Conservation (phyloP, 228 moss, liverwort and hornwort genomes). For the Sphagnum magellanicum region DNA sequence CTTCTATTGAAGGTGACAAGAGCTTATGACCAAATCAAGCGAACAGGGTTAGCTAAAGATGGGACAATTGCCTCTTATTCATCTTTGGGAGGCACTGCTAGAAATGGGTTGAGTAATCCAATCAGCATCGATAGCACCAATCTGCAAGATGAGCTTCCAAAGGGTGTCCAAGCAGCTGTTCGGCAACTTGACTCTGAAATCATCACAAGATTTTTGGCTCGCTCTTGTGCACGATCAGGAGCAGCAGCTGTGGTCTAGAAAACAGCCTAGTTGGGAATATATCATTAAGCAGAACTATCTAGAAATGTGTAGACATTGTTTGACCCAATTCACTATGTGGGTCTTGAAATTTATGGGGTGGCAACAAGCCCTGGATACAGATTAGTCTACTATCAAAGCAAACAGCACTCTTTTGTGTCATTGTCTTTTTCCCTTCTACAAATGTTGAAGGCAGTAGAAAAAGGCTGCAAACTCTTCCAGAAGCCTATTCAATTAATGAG, state of each 20-base stretch:
- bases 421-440: no score
- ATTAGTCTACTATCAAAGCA: no score
- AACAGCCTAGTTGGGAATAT: no score
- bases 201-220: constrained; percentile 62
- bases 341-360: no score
- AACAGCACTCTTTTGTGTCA: no score
- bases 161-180: constrained; percentile 63
- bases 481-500: no score
- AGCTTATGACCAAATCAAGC: constrained; percentile 89
- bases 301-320: no score
- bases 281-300: no score
- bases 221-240: constrained; percentile 79
- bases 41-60: constrained; percentile 60
- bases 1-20: constrained; percentile 48
- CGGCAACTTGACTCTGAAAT: constrained; percentile 84
- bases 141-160: constrained; percentile 50
- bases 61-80: constrained; percentile 64
- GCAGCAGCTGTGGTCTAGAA: constrained; percentile 23
- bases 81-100: constrained; percentile 71
- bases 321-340: no score
- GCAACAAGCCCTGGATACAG: no score
- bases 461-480: no score
- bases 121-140: constrained; percentile 66
- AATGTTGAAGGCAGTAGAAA: no score
- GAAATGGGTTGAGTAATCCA: constrained; percentile 85